Percentiles rank a stretch among this genome's conserved stretches.
Evolutionary conservation across 2,329 filamentous ascomycete genomes (phyloP).

Genomic region (Rutstroemia sp.): DNA sequence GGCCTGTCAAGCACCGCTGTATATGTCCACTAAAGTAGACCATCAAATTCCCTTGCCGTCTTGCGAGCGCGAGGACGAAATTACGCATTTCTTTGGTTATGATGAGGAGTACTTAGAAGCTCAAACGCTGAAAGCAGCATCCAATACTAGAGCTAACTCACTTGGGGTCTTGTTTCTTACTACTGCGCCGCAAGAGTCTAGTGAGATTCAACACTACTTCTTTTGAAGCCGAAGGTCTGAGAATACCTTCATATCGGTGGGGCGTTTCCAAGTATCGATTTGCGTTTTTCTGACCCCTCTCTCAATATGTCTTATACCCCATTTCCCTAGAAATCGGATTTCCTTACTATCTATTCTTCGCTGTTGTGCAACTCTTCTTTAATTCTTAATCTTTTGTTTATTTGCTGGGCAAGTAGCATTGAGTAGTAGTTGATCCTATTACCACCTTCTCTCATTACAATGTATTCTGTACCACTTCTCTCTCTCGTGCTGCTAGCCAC

Average conservation of each 20-base stretch:
- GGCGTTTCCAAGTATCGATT: neutral
- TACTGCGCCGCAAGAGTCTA: neutral
- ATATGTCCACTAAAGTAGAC: neutral
- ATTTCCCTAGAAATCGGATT: neutral
- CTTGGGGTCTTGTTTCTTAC: neutral
- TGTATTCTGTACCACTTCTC: constrained; percentile 4
- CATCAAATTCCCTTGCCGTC: too few species aligned
- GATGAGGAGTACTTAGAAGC: too few species aligned
- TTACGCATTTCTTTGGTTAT: neutral
- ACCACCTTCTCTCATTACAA: neutral
- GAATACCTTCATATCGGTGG: neutral
- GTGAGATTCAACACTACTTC: too few species aligned
- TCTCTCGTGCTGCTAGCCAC: neutral
- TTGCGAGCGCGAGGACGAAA: neutral
- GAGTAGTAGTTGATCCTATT: constrained; percentile 7
- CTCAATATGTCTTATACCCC: neutral
- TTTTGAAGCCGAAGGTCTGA: neutral
- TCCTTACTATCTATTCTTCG: neutral
- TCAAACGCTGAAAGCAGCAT: too few species aligned
- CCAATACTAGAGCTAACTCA: too few species aligned
- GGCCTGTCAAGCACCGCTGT: neutral
- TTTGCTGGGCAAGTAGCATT: constrained; percentile 3
- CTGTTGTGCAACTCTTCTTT: neutral
- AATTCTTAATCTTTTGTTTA: neutral
- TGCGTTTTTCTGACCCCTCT: neutral